Evolutionary conservation across 192 early-diverging fungal species (phyloP), one percentile per base, ranked within the genome.

Genomic region (Polychytrium aggregatum): DNA sequence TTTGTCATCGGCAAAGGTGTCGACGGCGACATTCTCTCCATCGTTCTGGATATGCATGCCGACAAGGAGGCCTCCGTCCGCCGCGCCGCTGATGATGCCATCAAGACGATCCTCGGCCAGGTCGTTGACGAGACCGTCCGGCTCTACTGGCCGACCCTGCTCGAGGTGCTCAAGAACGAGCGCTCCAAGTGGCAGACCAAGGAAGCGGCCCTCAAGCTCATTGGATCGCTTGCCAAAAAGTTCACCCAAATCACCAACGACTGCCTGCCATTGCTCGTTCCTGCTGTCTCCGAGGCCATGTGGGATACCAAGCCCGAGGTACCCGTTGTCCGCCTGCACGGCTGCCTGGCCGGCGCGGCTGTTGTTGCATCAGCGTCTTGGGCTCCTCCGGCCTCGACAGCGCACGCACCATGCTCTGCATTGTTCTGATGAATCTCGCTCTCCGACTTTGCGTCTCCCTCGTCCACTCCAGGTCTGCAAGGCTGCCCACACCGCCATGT

Each of bases 231-330:
- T 41, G 57, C 69, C n/a, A 61, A 70, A 39, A 60, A 62, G 51
- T 60, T 63, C 29, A 58, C 73, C 34, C 52, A 51, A 51, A 68
- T 72, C 47, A 58, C 70, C 30, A 60, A 58, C 44, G 52, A 55
- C 17, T 52, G 52, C 41, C 53, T 76, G 10, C 65, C 70, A 21
- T 64, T 79, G 40, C 77, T 88, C 51, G 72, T 86, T 26, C 83
- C 83, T 36, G 67, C 70, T 46, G 72, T 88, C 55, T 82, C 78
- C 38, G 76, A 82, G 50, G 69, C 68, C 46, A 84, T 88, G 76
- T 83, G 83, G 78, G 86, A 85, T 64, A 84, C 83, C 48, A 87
- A 87, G 70, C 69, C 79, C 38, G 81, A 84, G 55, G 79, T 83
- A 48, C 58, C 58, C 53, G 3, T n/a, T 22, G 7, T 18, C 9